phyloP scores from a whole-genome alignment of 306 rosid genomes.

The Arachis hypogaea region DNA sequence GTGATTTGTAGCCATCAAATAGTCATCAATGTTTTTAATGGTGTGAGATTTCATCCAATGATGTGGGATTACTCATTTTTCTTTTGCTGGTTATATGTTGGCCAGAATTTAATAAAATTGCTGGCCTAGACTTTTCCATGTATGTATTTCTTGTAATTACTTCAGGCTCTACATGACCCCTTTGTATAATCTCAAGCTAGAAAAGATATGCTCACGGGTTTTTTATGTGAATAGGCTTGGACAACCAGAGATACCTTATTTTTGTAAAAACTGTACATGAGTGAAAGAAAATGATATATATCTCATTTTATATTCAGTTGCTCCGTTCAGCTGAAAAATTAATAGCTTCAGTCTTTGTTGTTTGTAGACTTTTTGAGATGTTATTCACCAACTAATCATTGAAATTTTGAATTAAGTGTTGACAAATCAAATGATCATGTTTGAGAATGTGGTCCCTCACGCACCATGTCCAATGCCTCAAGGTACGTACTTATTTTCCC shows the following conservation, averaged over 20 bases:
- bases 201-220: constrained; percentile 44
- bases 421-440: constrained; percentile 30
- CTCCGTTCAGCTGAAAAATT: constrained; percentile 51
- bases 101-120: no score
- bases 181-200: constrained; percentile 37
- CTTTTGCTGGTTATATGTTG: no score
- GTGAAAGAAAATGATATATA: not conserved
- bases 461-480: constrained; percentile 35
- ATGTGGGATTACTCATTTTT: no score
- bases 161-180: constrained; percentile 29
- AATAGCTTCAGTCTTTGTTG: constrained; percentile 47
- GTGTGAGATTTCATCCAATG: no score
- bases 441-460: constrained; percentile 41
- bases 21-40: no score
- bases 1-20: no score
- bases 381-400: constrained; percentile 64
- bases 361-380: constrained; percentile 76
- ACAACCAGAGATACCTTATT: constrained; percentile 18
- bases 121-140: no score
- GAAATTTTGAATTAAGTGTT: constrained; percentile 40
- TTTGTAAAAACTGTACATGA: not conserved
- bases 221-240: constrained; percentile 44
- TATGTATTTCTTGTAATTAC: constrained; percentile 32
- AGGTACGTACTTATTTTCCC: constrained; percentile 17
- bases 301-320: constrained; percentile 24